Conservation (phyloP, 495 filamentous ascomycete genomes). For the Tetracladium marchalianum region DNA sequence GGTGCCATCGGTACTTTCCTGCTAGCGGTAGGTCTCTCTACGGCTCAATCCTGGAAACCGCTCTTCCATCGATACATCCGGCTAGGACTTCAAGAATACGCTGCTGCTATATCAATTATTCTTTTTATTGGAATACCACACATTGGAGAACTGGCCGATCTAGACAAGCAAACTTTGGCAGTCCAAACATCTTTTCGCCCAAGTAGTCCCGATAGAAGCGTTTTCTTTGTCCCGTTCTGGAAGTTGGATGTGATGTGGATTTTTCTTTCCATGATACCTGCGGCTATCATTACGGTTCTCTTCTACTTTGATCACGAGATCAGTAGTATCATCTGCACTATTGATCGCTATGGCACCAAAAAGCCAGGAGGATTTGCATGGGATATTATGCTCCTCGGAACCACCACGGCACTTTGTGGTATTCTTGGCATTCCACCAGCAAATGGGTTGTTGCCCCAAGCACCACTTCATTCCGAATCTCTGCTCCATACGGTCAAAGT, state of each 20-base stretch:
- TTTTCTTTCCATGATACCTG: slow-evolving; percentile 54
- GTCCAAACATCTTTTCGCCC: slow-evolving; percentile 50
- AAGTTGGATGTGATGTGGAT: slow-evolving; percentile 51
- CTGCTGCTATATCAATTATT: slow-evolving; percentile 62
- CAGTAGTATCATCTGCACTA: slow-evolving; percentile 65
- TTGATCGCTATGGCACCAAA: slow-evolving; percentile 53
- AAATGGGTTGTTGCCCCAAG: slow-evolving; percentile 61
- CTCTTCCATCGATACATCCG: slow-evolving; percentile 58
- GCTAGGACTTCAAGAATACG: slow-evolving; percentile 57
- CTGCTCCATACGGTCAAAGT: slow-evolving; percentile 47
- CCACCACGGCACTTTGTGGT: slow-evolving; percentile 57
- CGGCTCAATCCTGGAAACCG: slow-evolving; percentile 53
- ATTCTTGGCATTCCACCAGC: slow-evolving; percentile 61
- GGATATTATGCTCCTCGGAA: slow-evolving; percentile 60
- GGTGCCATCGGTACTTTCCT: slow-evolving; percentile 62
- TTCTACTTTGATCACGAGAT: slow-evolving; percentile 74
- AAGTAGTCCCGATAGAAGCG: slow-evolving; percentile 42
- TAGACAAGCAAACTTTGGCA: slow-evolving; percentile 53
- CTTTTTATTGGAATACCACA: slow-evolving; percentile 58
- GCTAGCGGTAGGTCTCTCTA: slow-evolving; percentile 53
- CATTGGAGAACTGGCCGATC: slow-evolving; percentile 48
- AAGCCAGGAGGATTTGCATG: slow-evolving; percentile 63
- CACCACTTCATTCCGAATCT: slow-evolving; percentile 59
- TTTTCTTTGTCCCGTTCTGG: slow-evolving; percentile 63
- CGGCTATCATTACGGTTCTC: slow-evolving; percentile 55